A percentile compares a stretch with the other conserved stretches of the same genome.
phyloP scores from a whole-genome alignment of 2,329 filamentous ascomycete species.

The Xylariaceae sp. region DNA sequence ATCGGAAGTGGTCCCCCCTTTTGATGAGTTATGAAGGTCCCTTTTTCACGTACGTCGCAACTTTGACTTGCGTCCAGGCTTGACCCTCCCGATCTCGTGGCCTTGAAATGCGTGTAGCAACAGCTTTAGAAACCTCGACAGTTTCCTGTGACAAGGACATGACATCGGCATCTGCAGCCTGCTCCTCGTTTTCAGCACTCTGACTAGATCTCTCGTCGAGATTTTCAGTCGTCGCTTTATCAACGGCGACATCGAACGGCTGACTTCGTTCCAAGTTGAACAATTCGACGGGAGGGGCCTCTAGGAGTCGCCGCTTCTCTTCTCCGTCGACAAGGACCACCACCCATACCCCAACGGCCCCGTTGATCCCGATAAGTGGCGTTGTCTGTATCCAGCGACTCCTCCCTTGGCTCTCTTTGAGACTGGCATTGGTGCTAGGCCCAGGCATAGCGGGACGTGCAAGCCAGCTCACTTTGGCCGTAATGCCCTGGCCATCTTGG shows the following conservation, averaged over 20 bases:
- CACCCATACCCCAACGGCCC: conserved; percentile 73
- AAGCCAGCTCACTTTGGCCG: conserved; percentile 69
- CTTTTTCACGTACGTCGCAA: no score
- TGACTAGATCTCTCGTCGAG: conserved; percentile 3
- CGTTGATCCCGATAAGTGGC: conserved; percentile 61
- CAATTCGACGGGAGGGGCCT: conserved; percentile 13
- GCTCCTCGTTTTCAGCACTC: not conserved
- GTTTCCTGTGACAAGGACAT: not conserved
- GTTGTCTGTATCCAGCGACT: conserved; percentile 74
- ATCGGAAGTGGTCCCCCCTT: no score
- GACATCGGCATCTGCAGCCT: not conserved
- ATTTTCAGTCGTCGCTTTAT: not conserved
- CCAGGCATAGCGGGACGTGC: conserved; percentile 21
- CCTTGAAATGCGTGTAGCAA: not conserved
- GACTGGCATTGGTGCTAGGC: not conserved
- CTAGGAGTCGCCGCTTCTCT: conserved; percentile 16
- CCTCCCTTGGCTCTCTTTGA: conserved; percentile 48
- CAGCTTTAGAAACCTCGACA: not conserved
- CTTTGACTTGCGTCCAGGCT: not conserved
- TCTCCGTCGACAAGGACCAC: conserved; percentile 67
- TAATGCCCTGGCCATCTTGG: conserved; percentile 63
- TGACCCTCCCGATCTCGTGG: not conserved
- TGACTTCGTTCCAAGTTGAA: conserved; percentile 6
- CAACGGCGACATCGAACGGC: conserved; percentile 10
- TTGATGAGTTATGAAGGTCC: no score